phyloP scores from a whole-genome alignment of 768 basidiomycete species.

The Mycena latifolia region DNA sequence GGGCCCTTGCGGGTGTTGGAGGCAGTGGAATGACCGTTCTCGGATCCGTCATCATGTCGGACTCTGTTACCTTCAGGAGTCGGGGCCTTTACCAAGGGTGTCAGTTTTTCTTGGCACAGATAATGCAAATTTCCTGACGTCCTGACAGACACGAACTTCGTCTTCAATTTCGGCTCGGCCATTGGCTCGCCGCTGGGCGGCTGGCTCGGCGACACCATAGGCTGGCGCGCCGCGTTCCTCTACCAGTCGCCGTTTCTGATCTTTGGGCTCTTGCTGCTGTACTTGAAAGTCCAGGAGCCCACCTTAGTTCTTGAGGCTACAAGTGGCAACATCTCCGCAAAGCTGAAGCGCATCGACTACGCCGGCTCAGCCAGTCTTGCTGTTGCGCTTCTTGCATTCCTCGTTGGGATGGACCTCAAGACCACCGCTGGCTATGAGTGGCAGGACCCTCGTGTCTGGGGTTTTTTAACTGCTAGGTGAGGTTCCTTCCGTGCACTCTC shows the following conservation, averaged over 20 bases:
- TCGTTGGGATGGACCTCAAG: constrained; percentile 31
- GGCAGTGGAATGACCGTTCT: constrained; percentile 69
- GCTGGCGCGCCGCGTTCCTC: constrained; percentile 76
- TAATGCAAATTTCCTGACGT: neutral
- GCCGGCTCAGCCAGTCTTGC: constrained; percentile 71
- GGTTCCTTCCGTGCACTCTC: neutral
- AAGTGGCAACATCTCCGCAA: constrained; percentile 36
- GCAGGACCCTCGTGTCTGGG: constrained; percentile 65
- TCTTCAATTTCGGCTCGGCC: constrained; percentile 70
- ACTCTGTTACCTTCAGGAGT: constrained; percentile 74
- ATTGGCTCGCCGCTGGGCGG: constrained; percentile 68
- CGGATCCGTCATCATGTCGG: constrained; percentile 69
- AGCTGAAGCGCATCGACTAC: constrained; percentile 71
- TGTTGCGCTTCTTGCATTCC: constrained; percentile 57
- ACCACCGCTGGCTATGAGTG: constrained; percentile 39
- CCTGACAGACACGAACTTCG: constrained; percentile 43
- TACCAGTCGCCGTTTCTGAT: constrained; percentile 55
- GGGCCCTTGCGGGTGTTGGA: constrained; percentile 76
- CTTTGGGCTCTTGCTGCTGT: constrained; percentile 22
- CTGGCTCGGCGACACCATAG: constrained; percentile 70
- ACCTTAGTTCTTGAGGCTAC: constrained; percentile 17
- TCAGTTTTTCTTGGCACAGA: neutral
- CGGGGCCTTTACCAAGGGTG: constrained; percentile 76
- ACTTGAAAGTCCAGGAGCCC: constrained; percentile 34
- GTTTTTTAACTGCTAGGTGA: constrained; percentile 50